Evolutionary conservation across 306 rosid species (phyloP), one percentile per base, ranked within the genome.

Genomic region (Luffa acutangula): DNA sequence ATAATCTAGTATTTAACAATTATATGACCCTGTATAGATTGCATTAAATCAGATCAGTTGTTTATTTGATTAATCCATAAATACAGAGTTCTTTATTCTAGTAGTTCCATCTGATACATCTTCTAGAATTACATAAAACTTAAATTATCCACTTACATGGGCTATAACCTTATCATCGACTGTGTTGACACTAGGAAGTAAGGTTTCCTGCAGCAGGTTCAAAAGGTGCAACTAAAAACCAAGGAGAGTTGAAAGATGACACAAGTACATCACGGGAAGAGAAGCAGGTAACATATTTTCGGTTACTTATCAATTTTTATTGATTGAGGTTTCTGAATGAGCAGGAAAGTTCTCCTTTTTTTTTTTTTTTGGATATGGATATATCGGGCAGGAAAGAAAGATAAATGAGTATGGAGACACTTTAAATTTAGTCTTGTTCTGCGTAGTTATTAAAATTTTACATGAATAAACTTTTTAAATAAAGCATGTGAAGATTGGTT

Each of bases 201-300:
- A 88, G 98, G 81, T 89, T 95, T 90, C 97, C 98, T 63, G 97
- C 98, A 70, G 93, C 98, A 48, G 90, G 97, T 56, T 79, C 93
- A 75, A 95, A 91, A 80, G 91, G 93, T 43, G 87, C 90, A 15
- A 83, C 97, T 72, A 92, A 92, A 86, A 88, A 83, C 78, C 97
- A 81, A 70, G 96, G 89, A 71, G 92, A 95, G 72, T 51, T 95
- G 78, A 95, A 92, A 86, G 98, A 95, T 76, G 98, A 95, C 79
- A 89, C 96, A 51, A 90, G 67, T 81, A 53, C 93, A 13, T 80
- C 93, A 51, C 90, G 96, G 41, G 97, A 92, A 82, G 98, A 92
- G 84, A 95, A 92, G 69, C 86, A 85, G 97, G 97, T 91, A 76
- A 45, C 17, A 3, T 14, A n/a, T 17, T 49, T 49, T 46, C 45